Percentiles rank a stretch among this genome's conserved stretches.
Evolutionary conservation across 768 basidiomycete genomes (phyloP).

Genomic region (Serpula lacrymans): DNA sequence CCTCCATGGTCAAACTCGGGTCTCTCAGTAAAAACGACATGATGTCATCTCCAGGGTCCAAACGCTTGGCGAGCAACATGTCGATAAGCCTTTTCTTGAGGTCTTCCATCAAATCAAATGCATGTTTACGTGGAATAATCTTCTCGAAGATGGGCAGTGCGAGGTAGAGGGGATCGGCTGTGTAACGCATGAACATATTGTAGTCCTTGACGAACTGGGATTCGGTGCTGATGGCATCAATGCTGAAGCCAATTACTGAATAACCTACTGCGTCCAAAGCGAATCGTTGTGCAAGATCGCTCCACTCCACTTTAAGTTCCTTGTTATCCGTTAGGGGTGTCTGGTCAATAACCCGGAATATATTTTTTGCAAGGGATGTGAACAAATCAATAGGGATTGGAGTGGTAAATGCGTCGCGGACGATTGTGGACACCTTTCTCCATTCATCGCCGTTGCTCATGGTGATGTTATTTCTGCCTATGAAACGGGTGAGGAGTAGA

Average conservation of each 20-base stretch:
- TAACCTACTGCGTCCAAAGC: conserved; percentile 35
- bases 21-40: conserved; percentile 33
- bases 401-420: conserved; percentile 30
- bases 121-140: conserved; percentile 21
- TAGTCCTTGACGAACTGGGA: conserved; percentile 32
- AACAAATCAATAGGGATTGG: conserved; percentile 32
- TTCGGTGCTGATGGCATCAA: conserved; percentile 27
- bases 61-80: background rate
- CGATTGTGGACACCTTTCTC: conserved; percentile 32
- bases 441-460: conserved; percentile 36
- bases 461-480: conserved; percentile 32
- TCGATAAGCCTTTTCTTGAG: conserved; percentile 21
- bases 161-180: conserved; percentile 29
- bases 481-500: conserved; percentile 32
- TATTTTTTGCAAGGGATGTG: conserved; percentile 23
- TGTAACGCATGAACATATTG: conserved; percentile 31
- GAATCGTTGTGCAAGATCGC: conserved; percentile 23
- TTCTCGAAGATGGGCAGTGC: conserved; percentile 28
- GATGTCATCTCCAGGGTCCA: conserved; percentile 29
- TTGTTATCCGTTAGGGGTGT: conserved; percentile 8
- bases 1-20: conserved; percentile 25
- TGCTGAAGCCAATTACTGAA: conserved; percentile 32
- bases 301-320: conserved; percentile 20
- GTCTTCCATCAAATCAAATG: conserved; percentile 20
- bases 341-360: conserved; percentile 28